These are phyloP conservation scores for Tilletia caries DNA, from an alignment of 1,284 basidiomycete genomes.

Conservation along the genomic window DNA sequence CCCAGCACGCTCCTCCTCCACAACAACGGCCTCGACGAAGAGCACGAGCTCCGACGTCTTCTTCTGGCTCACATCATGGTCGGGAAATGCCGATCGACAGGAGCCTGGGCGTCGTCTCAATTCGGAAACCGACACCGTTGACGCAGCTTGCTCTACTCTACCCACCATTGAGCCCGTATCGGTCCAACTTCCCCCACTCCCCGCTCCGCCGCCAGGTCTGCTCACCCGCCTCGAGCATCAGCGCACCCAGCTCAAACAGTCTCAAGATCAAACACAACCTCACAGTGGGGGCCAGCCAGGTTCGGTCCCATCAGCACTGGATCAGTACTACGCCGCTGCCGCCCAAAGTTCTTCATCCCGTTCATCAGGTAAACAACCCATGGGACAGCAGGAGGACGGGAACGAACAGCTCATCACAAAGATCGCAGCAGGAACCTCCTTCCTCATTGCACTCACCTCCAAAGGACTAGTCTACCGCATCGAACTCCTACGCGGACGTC, in stretches of 20 bases:
- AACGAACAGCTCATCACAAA: conserved; percentile 16
- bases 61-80: conserved; percentile 4
- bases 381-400: background rate
- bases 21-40: background rate
- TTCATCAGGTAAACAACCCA: background rate
- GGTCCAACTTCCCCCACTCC: conserved; percentile 17
- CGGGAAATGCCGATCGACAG: background rate
- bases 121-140: background rate
- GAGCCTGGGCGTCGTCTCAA: background rate
- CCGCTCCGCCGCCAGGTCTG: conserved; percentile 16
- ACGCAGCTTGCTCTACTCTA: background rate
- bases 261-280: background rate
- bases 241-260: background rate
- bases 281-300: background rate
- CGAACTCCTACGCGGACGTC: conserved; percentile 19
- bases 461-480: conserved; percentile 26
- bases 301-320: background rate
- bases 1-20: conserved; percentile 14
- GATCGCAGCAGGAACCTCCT: conserved; percentile 36
- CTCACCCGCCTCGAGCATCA: background rate
- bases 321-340: background rate
- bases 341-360: background rate
- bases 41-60: background rate
- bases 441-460: conserved; percentile 32
- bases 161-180: background rate